Conservation (phyloP, 495 filamentous ascomycete species). For the Hypomontagnella monticulosa region DNA sequence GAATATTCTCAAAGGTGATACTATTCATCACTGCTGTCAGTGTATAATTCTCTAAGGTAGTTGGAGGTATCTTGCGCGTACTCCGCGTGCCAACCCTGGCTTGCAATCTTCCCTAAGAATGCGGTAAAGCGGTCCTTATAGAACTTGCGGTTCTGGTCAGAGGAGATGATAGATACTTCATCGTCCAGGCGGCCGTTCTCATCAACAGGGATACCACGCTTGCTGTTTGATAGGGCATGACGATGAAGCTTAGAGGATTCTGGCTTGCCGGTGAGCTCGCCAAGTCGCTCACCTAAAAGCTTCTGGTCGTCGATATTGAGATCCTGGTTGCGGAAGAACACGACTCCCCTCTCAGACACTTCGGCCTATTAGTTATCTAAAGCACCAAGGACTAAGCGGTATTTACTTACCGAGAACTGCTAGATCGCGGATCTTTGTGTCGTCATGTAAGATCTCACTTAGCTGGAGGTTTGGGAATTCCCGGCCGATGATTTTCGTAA, state of each 20-base stretch:
- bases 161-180: slow-evolving; percentile 75
- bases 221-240: slow-evolving; percentile 66
- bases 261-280: slow-evolving; percentile 71
- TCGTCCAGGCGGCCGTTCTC: slow-evolving; percentile 67
- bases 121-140: slow-evolving; percentile 65
- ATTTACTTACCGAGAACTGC: slow-evolving; percentile 67
- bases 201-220: slow-evolving; percentile 58
- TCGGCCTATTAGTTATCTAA: slow-evolving; percentile 35
- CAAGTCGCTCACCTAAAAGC: slow-evolving; percentile 70
- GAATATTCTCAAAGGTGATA: slow-evolving; percentile 69
- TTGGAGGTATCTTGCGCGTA: slow-evolving; percentile 17
- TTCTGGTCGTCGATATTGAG: slow-evolving; percentile 70
- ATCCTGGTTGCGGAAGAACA: slow-evolving; percentile 77
- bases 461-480: slow-evolving; percentile 71
- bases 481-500: slow-evolving; percentile 72
- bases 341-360: slow-evolving; percentile 79
- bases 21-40: slow-evolving; percentile 44
- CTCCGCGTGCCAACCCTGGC: slow-evolving; percentile 51
- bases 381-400: not conserved
- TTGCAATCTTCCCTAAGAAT: slow-evolving; percentile 54
- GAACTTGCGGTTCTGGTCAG: slow-evolving; percentile 69
- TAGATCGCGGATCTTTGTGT: slow-evolving; percentile 72
- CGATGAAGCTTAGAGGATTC: slow-evolving; percentile 68
- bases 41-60: not conserved
- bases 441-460: slow-evolving; percentile 71